Evolutionary conservation across 2,329 filamentous ascomycete genomes (phyloP), one percentile per base, ranked within the genome.

Genomic region (Phaeophleospora eucalypticola): DNA sequence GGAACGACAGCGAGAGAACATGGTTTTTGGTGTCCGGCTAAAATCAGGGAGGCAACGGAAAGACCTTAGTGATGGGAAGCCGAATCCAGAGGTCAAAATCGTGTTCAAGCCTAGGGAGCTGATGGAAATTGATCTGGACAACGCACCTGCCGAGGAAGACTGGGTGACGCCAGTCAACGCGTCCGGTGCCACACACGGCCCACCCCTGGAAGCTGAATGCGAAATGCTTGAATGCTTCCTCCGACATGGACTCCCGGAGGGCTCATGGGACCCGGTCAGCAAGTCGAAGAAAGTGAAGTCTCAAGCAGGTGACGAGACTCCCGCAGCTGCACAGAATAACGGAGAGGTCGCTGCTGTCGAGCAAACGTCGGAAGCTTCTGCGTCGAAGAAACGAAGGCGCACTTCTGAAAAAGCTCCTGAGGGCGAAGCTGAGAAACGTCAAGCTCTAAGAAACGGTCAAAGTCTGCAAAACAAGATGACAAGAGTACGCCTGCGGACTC

Each of bases 171-270:
- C 63, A 34, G 61, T 58, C 7, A 61, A 52, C 1, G 63, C 65
- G 16, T 56, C 62, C n/a, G 56, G 59, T 14, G 57, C 57, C 0
- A 54, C 52, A 4, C 70, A 67, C 27, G 63, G 70, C 39, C 63
- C 66, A 2, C 40, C 46, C 1, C 39, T 62, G 35, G 58, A 57
- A 4, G 61, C 71, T 3, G 65, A 70, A 21, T 61, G 58, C n/a
- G 65, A 68, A 34, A 58, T 71, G 12, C 61, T 67, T 0, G 52
- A 59, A 9, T 67, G 62, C 36, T 55, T 67, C 33, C 53, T 71
- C 10, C 45, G 55, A 4, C 54, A 59, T 34, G 61, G 57, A 1
- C 57, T 72, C 29, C 52, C 57, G 3, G 43, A 52, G 8, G 52
- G 47, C 15, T 44, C 49, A 3, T 39, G 45, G 16, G 52, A 53